These are phyloP conservation scores for Xylaria sp. DNA, from an alignment of 2,329 filamentous ascomycete genomes.

Conservation along the genomic window DNA sequence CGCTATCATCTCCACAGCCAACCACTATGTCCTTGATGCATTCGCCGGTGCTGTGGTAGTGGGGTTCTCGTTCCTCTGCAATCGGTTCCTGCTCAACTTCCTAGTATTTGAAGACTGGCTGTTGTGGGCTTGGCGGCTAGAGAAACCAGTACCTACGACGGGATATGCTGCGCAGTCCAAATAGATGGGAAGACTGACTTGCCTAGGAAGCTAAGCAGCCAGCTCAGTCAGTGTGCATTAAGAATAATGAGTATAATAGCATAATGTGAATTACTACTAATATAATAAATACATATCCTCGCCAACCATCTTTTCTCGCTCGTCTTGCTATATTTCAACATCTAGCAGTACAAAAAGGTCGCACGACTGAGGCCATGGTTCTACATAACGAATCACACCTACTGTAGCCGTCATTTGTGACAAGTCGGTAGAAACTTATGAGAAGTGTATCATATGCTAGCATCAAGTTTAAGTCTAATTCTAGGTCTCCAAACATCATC, in stretches of 20 bases:
- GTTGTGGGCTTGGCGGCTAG: constrained; percentile 68
- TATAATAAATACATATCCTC: constrained; percentile 30
- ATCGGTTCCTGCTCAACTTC: constrained; percentile 66
- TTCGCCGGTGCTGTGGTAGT: constrained; percentile 72
- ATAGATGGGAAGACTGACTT: constrained; percentile 11
- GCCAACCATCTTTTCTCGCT: not conserved
- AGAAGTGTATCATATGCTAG: not conserved
- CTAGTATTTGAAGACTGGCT: constrained; percentile 74
- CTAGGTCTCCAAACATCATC: not conserved
- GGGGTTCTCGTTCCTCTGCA: constrained; percentile 66
- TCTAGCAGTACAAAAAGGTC: not conserved
- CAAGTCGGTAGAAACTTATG: not conserved
- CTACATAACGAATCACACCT: not conserved
- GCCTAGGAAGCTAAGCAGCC: not conserved
- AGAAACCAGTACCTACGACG: constrained; percentile 70
- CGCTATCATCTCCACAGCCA: constrained; percentile 70
- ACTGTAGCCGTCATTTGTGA: not conserved
- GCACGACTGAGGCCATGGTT: not conserved
- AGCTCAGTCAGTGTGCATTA: not conserved
- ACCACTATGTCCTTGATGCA: constrained; percentile 74
- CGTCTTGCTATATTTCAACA: not conserved
- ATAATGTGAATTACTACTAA: constrained; percentile 36
- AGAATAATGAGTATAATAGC: constrained; percentile 35
- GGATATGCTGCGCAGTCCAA: constrained; percentile 43
- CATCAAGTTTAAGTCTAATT: not conserved